phyloP scores from a whole-genome alignment of 441 rosid genomes.

The Erysimum cheiri region DNA sequence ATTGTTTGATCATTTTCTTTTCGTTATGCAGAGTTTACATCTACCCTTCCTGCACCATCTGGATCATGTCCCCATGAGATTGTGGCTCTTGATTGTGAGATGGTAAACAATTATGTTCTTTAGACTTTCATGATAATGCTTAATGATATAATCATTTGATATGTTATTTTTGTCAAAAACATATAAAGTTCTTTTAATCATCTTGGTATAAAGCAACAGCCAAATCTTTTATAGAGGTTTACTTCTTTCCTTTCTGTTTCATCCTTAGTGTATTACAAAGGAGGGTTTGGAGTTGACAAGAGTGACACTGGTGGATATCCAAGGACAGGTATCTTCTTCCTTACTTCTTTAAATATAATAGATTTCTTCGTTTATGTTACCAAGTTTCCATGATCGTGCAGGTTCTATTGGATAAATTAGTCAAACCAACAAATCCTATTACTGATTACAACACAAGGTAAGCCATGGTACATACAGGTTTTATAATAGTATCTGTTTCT shows the following conservation, averaged over 20 bases:
- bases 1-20: constrained; percentile 35
- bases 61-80: constrained; percentile 61
- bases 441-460: constrained; percentile 94
- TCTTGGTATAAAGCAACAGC: neutral
- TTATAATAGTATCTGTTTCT: neutral
- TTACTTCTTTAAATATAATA: neutral
- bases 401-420: constrained; percentile 92
- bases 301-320: constrained; percentile 79
- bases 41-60: constrained; percentile 74
- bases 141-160: constrained; percentile 12
- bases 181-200: neutral
- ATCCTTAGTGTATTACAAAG: constrained; percentile 72
- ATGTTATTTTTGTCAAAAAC: constrained; percentile 5
- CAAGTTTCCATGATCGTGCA: constrained; percentile 42
- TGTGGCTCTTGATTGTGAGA: constrained; percentile 96
- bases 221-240: neutral
- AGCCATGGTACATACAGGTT: constrained; percentile 16
- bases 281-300: constrained; percentile 94
- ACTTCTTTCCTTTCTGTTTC: constrained; percentile 24
- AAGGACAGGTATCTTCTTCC: constrained; percentile 71
- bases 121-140: constrained; percentile 5
- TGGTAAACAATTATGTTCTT: constrained; percentile 56
- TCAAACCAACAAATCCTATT: constrained; percentile 78
- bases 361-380: constrained; percentile 3
- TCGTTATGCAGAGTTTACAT: constrained; percentile 59